Evolutionary conservation across 768 basidiomycete genomes (phyloP), one percentile per base, ranked within the genome.

Genomic region (Suillus occidentalis): DNA sequence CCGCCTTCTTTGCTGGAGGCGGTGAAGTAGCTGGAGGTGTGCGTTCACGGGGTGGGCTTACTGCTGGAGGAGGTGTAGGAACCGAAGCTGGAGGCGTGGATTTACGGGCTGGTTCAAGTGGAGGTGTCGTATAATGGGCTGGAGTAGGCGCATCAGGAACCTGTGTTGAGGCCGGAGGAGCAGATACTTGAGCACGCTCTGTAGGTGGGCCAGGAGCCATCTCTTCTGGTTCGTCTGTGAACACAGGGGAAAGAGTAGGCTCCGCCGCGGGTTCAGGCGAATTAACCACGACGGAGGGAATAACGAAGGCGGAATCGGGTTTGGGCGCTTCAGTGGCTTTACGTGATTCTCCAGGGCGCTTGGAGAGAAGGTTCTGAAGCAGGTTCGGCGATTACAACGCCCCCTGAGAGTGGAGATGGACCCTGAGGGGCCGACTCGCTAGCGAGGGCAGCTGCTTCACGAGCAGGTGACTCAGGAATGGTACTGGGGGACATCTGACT

Each of bases 391-490:
- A 72, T 67, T 16, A 68, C 69, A 42, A 75, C 70, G 47, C 72
- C 67, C 16, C 77, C 78, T 42, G 76, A 72, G 36, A 84, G 77
- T 31, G 84, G 83, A 28, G 86, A 84, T 36, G 79, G 79, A 0
- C 75, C 82, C 43, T 74, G 74, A 25, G 71, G 68, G 20, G 64
- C 65, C 9, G 72, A 68, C 37, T 77, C 78, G 10, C 76, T 71
- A 16, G 75, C 74, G 37, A 78, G 66, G 4, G 78, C 82, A 16
- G 81, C 84, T 10, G 80, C 83, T 69, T 88, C 87, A 31, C 87
- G 82, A 9, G 81, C 82, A 36, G 89, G 89, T 3, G 88, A 90
- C 72, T 92, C 90, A 1, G 85, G 80, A 64, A 92, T 90, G 4
- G 90, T 89, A 66, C 87, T 88, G 6, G 39, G 25, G 20, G 37